These are phyloP conservation scores for Pichia scutulata DNA, from an alignment of 805 yeast genomes.

Conservation along the genomic window DNA sequence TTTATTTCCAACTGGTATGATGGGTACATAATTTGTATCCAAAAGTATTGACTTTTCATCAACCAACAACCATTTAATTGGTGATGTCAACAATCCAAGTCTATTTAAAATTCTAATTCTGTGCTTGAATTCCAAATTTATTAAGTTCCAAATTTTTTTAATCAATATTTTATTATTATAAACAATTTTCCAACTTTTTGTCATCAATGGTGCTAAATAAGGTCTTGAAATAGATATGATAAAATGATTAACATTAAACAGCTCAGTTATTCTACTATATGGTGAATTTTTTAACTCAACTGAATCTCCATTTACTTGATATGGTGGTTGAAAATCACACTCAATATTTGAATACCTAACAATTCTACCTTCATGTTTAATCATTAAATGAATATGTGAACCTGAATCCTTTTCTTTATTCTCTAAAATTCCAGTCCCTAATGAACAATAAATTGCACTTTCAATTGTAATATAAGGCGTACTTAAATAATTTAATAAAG, in stretches of 20 bases:
- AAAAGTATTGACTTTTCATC: constrained; percentile 82
- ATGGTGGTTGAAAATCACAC: constrained; percentile 34
- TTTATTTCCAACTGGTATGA: constrained; percentile 79
- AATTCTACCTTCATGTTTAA: constrained; percentile 29
- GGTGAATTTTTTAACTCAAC: constrained; percentile 40
- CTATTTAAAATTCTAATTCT: constrained; percentile 73
- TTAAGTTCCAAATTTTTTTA: constrained; percentile 37
- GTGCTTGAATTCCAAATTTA: constrained; percentile 77
- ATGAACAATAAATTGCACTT: constrained; percentile 84
- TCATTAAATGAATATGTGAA: constrained; percentile 39
- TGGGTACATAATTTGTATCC: constrained; percentile 71
- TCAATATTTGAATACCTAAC: constrained; percentile 20
- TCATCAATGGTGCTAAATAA: constrained; percentile 81
- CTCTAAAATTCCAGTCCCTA: constrained; percentile 64
- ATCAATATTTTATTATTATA: constrained; percentile 28
- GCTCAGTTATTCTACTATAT: constrained; percentile 80
- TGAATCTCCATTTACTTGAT: constrained; percentile 23
- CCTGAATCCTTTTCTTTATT: constrained; percentile 43
- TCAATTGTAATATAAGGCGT: constrained; percentile 87
- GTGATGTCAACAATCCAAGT: constrained; percentile 63
- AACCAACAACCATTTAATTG: constrained; percentile 67
- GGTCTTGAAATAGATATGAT: constrained; percentile 90
- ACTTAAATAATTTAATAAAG: constrained; percentile 77
- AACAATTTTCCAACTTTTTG: constrained; percentile 68
- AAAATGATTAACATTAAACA: constrained; percentile 92